These are phyloP conservation scores for Colletotrichum tamarilloi DNA, from an alignment of 2,329 filamentous ascomycete genomes.

Conservation along the genomic window DNA sequence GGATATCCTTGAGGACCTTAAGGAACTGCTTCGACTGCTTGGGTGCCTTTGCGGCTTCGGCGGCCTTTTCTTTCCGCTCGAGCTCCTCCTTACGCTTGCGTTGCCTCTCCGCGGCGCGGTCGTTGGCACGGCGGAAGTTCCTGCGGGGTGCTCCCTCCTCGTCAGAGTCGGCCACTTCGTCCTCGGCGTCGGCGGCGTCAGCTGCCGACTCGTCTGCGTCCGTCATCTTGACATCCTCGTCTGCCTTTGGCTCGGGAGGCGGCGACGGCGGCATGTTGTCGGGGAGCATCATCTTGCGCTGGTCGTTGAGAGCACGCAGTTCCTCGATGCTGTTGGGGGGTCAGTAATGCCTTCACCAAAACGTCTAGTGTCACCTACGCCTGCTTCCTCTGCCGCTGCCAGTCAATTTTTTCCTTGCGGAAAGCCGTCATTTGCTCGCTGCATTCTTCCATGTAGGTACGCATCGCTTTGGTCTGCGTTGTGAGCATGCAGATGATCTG, in stretches of 20 bases:
- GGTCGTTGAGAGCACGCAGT: conserved; percentile 75
- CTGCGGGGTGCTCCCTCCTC: conserved; percentile 68
- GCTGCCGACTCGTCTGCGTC: conserved; percentile 73
- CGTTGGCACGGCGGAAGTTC: conserved; percentile 70
- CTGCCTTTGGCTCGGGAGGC: conserved; percentile 59
- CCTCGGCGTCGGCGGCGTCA: conserved; percentile 62
- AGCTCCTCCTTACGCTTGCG: conserved; percentile 81
- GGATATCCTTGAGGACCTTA: conserved; percentile 88
- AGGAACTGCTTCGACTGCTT: conserved; percentile 90
- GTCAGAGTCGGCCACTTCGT: conserved; percentile 75
- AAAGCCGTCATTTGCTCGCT: conserved; percentile 94
- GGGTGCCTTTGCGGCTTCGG: conserved; percentile 72
- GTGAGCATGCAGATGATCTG: conserved; percentile 90
- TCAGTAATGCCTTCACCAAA: conserved; percentile 40
- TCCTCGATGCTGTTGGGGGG: conserved; percentile 70
- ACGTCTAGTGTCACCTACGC: conserved; percentile 57
- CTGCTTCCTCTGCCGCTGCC: conserved; percentile 81
- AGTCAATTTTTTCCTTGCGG: conserved; percentile 95
- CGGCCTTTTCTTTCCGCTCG: conserved; percentile 67
- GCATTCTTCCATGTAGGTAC: conserved; percentile 91
- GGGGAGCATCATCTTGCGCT: conserved; percentile 78
- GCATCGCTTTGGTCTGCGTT: conserved; percentile 85
- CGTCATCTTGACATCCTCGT: conserved; percentile 70
- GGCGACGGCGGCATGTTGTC: conserved; percentile 77
- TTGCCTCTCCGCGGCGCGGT: conserved; percentile 78